Conservation (phyloP, 2,329 filamentous ascomycete species). For the Xylaria sp. region DNA sequence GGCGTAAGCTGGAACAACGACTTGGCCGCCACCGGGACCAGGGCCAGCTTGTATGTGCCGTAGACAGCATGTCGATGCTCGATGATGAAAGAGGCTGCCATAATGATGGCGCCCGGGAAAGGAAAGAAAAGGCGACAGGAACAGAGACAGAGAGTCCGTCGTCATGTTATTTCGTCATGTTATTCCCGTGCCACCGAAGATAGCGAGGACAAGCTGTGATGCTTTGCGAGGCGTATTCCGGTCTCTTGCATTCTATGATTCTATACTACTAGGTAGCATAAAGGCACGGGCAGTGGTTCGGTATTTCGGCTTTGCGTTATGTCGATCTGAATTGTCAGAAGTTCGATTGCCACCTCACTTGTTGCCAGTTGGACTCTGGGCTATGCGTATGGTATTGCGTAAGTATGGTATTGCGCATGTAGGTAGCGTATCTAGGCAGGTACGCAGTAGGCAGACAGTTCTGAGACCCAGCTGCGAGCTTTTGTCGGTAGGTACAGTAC, state of each 20-base stretch:
- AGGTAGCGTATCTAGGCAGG: too few species aligned
- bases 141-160: neutral
- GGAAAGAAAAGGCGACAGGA: too few species aligned
- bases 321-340: neutral
- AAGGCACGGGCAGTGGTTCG: neutral
- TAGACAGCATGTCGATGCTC: constrained; percentile 5
- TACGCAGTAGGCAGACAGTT: too few species aligned
- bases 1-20: neutral
- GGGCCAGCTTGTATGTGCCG: neutral
- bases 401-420: too few species aligned
- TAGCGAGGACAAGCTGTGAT: neutral
- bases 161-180: constrained; percentile 1
- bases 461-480: too few species aligned
- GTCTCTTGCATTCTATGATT: neutral
- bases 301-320: neutral
- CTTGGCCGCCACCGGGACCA: constrained; percentile 13
- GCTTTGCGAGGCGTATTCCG: neutral
- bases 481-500: too few species aligned
- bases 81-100: constrained; percentile 29
- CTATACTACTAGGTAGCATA: too few species aligned
- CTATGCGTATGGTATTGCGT: too few species aligned
- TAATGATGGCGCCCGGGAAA: neutral
- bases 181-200: neutral
- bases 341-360: neutral
- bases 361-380: too few species aligned